Percentiles rank a stretch among this genome's conserved stretches.
These are phyloP conservation scores for Hylodesmum podocarpum DNA, from an alignment of 306 rosid species.

Conservation along the genomic window DNA sequence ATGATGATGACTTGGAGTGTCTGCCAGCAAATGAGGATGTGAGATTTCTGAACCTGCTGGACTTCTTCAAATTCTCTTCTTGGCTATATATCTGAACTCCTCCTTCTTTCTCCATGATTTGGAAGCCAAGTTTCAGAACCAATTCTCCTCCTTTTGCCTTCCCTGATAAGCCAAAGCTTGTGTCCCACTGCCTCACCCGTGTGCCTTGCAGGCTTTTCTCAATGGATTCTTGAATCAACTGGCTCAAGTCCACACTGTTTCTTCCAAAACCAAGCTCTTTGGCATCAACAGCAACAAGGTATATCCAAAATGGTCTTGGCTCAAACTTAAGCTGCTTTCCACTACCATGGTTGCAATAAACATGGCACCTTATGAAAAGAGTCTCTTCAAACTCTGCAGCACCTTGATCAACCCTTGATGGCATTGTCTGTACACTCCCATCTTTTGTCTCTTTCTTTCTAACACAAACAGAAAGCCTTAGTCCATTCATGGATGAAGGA, in stretches of 20 bases:
- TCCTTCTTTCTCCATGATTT: conserved; percentile 88
- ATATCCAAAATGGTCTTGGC: conserved; percentile 73
- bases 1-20: conserved; percentile 83
- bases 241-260: conserved; percentile 64
- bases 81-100: conserved; percentile 66
- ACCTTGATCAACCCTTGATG: conserved; percentile 77
- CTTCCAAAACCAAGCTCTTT: conserved; percentile 76
- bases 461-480: conserved; percentile 74
- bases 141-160: conserved; percentile 88
- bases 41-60: conserved; percentile 36
- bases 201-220: conserved; percentile 60
- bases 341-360: conserved; percentile 52
- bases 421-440: conserved; percentile 89
- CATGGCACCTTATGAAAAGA: conserved; percentile 71
- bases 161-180: conserved; percentile 63
- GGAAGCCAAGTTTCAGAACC: conserved; percentile 76
- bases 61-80: conserved; percentile 42
- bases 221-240: conserved; percentile 71
- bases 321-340: conserved; percentile 60
- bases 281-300: conserved; percentile 78
- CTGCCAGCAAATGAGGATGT: conserved; percentile 55
- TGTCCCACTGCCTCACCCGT: conserved; percentile 82
- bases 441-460: conserved; percentile 88
- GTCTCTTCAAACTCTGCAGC: conserved; percentile 97
- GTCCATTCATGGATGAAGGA: conserved; percentile 87